A percentile compares a stretch with the other conserved stretches of the same genome.
These are phyloP conservation scores for Amphicarpaea edgeworthii DNA, from an alignment of 306 rosid species.

Conservation along the genomic window DNA sequence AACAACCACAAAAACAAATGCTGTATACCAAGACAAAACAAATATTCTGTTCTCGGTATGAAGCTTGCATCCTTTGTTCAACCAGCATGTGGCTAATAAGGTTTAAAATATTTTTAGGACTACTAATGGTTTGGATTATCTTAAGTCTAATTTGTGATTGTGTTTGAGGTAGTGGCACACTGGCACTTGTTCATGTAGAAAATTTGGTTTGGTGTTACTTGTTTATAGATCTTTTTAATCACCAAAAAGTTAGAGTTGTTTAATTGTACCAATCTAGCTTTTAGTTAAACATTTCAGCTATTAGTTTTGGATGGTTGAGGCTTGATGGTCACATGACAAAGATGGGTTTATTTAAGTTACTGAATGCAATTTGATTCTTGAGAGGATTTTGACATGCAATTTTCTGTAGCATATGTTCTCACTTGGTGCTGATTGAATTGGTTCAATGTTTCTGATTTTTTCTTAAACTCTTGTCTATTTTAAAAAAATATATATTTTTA, in stretches of 20 bases:
- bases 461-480: not conserved
- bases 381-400: not conserved
- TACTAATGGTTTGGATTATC: slow-evolving; percentile 13
- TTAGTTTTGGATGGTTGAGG: slow-evolving; percentile 30
- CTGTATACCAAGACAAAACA: slow-evolving; percentile 98
- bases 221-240: slow-evolving; percentile 1
- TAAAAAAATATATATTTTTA: not conserved
- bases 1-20: slow-evolving; percentile 75
- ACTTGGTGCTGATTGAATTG: slow-evolving; percentile 20
- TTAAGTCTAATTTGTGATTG: slow-evolving; percentile 11
- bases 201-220: slow-evolving; percentile 19
- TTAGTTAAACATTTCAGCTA: not conserved
- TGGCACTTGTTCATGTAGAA: slow-evolving; percentile 4
- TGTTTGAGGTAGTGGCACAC: slow-evolving; percentile 1
- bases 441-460: slow-evolving; percentile 15
- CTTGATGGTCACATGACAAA: slow-evolving; percentile 17
- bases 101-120: slow-evolving; percentile 32
- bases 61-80: slow-evolving; percentile 38
- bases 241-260: slow-evolving; percentile 16
- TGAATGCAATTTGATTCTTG: slow-evolving; percentile 18
- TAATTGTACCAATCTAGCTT: slow-evolving; percentile 16
- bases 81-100: slow-evolving; percentile 24
- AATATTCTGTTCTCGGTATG: slow-evolving; percentile 93
- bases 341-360: not conserved
- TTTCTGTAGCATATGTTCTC: slow-evolving; percentile 9